A percentile compares a stretch with the other conserved stretches of the same genome.
phyloP scores from a whole-genome alignment of 2,329 filamentous ascomycete genomes.

The Pyrenochaeta sp. region DNA sequence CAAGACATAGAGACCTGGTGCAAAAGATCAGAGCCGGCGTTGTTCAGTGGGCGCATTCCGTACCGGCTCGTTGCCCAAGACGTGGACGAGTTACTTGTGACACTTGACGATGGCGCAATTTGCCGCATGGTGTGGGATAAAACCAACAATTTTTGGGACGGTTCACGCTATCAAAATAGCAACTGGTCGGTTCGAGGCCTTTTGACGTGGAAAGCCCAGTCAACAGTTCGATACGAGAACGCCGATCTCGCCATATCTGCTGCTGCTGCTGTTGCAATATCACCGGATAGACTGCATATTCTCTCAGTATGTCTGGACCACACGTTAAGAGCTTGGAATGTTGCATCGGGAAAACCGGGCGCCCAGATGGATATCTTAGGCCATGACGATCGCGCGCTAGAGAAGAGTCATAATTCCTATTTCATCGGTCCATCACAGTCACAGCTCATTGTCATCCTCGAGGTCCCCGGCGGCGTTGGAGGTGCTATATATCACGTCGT shows the following conservation, averaged over 20 bases:
- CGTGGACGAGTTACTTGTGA: slow-evolving; percentile 77
- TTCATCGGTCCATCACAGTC: slow-evolving; percentile 80
- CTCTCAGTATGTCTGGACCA: slow-evolving; percentile 92
- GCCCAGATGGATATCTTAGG: slow-evolving; percentile 81
- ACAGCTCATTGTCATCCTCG: slow-evolving; percentile 77
- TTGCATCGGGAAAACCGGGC: slow-evolving; percentile 79
- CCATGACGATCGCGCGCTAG: slow-evolving; percentile 63
- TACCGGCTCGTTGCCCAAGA: slow-evolving; percentile 81
- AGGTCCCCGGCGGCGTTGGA: slow-evolving; percentile 59
- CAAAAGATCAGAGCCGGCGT: slow-evolving; percentile 76
- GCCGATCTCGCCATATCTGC: slow-evolving; percentile 69
- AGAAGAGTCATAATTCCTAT: slow-evolving; percentile 73
- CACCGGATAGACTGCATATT: slow-evolving; percentile 61
- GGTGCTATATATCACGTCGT: slow-evolving; percentile 69
- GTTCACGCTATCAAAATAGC: slow-evolving; percentile 76
- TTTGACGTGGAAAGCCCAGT: slow-evolving; percentile 71
- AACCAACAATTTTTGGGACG: slow-evolving; percentile 65
- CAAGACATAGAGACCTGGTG: slow-evolving; percentile 78
- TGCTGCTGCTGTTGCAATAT: slow-evolving; percentile 66
- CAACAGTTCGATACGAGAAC: slow-evolving; percentile 70
- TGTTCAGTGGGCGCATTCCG: slow-evolving; percentile 78
- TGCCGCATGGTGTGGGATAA: slow-evolving; percentile 64
- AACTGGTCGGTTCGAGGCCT: slow-evolving; percentile 71
- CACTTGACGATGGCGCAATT: slow-evolving; percentile 80
- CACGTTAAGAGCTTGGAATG: slow-evolving; percentile 87